Base-by-base conservation (phyloP, 78 protist species). In the Goniomonas avonlea region DNA sequence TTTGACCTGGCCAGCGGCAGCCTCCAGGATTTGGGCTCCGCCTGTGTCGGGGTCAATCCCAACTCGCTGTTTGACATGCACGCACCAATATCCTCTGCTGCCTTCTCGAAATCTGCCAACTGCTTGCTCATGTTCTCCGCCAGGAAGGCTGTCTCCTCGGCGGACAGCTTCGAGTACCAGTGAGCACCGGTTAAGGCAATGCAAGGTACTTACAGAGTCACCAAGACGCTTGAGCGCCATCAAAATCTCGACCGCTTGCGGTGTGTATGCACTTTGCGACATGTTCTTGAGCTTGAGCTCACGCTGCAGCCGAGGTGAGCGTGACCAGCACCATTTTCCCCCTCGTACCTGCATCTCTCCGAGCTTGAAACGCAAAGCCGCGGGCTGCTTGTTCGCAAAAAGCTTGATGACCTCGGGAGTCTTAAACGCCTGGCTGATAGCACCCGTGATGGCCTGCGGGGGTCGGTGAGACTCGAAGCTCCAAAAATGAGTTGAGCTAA, bases 301-400 rank as follows among this genome's bases (percentile, higher is more conserved):
- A 37, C 37, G 35, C 31, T n/a, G 17, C n/a, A n/a, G n/a, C n/a
- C n/a, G n/a, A n/a, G n/a, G n/a, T n/a, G n/a, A n/a, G n/a, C n/a
- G n/a, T n/a, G n/a, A n/a, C n/a, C n/a, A n/a, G n/a, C n/a, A n/a
- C n/a, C n/a, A n/a, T n/a, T n/a, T n/a, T n/a, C n/a, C n/a, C n/a
- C n/a, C n/a, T n/a, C n/a, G n/a, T n/a, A n/a, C n/a, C n/a, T n/a
- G n/a, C n/a, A 38, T 17, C 45, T 63, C 47, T 43, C 37, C 37
- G 50, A 63, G 45, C 25, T 27, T 17, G 47, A 63, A 9, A 7
- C 71, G 71, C 17, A 63, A 43, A 39, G 32, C 47, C 1, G 71
- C 71, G 0, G 71, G 71, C 71, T 63, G 71, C 71, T 63, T 63
- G 71, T 63, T 63, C 11, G 71, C 71, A 37, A 63, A 63, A 39